A percentile compares a stretch with the other conserved stretches of the same genome.
phyloP scores from a whole-genome alignment of 768 basidiomycete species.

The Ephemerocybe angulata region DNA sequence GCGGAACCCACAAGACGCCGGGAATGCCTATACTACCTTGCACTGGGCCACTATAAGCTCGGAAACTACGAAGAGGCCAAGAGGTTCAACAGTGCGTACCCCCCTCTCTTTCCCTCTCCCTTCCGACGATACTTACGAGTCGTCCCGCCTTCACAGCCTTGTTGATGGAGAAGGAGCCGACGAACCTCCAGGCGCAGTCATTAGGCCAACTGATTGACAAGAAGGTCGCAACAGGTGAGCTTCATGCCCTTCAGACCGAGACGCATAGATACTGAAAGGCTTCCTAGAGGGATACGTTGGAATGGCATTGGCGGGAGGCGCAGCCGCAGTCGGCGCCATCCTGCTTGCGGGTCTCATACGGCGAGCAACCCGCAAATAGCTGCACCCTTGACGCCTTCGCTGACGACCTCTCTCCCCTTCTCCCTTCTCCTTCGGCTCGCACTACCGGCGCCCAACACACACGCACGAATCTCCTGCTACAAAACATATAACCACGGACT shows the following conservation, averaged over 20 bases:
- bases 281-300: constrained; percentile 93
- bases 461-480: background rate
- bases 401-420: background rate
- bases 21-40: constrained; percentile 96
- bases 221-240: constrained; percentile 74
- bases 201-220: constrained; percentile 82
- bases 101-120: background rate
- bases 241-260: background rate
- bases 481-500: background rate
- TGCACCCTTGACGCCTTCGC: background rate
- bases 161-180: constrained; percentile 86
- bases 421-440: background rate
- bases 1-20: constrained; percentile 80
- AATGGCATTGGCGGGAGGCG: constrained; percentile 92
- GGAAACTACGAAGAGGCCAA: constrained; percentile 90
- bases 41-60: constrained; percentile 95
- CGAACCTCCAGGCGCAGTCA: constrained; percentile 90
- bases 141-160: constrained; percentile 54
- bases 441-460: background rate
- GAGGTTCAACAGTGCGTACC: constrained; percentile 85
- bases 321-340: constrained; percentile 78
- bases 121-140: background rate
- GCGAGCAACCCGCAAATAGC: constrained; percentile 65
- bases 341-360: constrained; percentile 75
- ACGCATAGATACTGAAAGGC: background rate